These are phyloP conservation scores for Cyclostephanos invisitatus DNA, from an alignment of 108 stramenopile genomes.

Conservation along the genomic window DNA sequence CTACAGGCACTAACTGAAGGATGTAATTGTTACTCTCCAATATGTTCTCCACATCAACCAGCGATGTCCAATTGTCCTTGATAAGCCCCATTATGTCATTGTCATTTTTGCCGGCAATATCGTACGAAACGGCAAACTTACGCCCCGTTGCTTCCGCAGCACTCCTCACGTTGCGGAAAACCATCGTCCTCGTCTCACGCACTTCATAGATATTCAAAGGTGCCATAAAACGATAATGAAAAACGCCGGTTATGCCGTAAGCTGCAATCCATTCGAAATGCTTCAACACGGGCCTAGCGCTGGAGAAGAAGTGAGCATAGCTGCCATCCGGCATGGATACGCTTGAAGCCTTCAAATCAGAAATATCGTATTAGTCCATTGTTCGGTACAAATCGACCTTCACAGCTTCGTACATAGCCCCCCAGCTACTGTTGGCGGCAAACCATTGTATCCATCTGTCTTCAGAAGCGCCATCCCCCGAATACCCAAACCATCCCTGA, in stretches of 20 bases:
- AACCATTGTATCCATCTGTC: slow-evolving; percentile 56
- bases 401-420: slow-evolving; percentile 16
- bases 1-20: too few species aligned
- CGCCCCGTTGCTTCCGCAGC: slow-evolving; percentile 45
- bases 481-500: slow-evolving; percentile 54
- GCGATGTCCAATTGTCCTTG: slow-evolving; percentile 48
- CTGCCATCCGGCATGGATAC: slow-evolving; percentile 36
- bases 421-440: neutral
- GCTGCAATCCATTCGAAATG: slow-evolving; percentile 54
- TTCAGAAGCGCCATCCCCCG: slow-evolving; percentile 33
- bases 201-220: neutral
- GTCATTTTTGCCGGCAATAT: slow-evolving; percentile 27
- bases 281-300: slow-evolving; percentile 35
- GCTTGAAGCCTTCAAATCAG: slow-evolving; percentile 36
- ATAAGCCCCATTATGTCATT: slow-evolving; percentile 33
- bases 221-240: slow-evolving; percentile 44
- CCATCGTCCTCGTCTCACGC: slow-evolving; percentile 27
- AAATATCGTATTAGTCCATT: slow-evolving; percentile 37
- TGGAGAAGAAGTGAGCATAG: slow-evolving; percentile 33
- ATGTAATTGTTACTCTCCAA: slow-evolving; percentile 40
- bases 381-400: slow-evolving; percentile 45
- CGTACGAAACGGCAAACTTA: slow-evolving; percentile 51
- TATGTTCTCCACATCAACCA: slow-evolving; percentile 47
- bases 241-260: slow-evolving; percentile 49
- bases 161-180: slow-evolving; percentile 43